Conservation (phyloP, 176 grass and related monocot species). For the Hsuehochloa calcarea region DNA sequence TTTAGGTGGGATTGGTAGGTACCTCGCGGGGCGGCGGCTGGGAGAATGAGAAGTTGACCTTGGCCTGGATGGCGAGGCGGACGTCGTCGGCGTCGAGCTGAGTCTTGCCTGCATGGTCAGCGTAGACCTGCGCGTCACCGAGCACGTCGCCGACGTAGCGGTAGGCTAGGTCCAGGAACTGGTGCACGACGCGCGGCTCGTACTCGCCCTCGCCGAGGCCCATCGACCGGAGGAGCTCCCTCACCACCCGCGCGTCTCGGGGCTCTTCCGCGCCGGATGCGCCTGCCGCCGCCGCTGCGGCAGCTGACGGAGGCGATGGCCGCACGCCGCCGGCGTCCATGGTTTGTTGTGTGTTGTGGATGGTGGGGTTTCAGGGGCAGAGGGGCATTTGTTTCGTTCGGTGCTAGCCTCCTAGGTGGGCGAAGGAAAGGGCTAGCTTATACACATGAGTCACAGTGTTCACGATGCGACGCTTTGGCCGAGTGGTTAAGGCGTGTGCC, state of each 20-base stretch:
- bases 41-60: constrained; percentile 97
- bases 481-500: constrained; percentile 99
- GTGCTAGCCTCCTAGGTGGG: too few species aligned
- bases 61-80: constrained; percentile 84
- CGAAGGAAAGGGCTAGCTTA: too few species aligned
- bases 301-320: constrained; percentile 21
- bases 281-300: constrained; percentile 1
- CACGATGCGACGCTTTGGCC: constrained; percentile 49
- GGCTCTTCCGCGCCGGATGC: constrained; percentile 58
- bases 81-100: constrained; percentile 90
- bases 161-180: constrained; percentile 90
- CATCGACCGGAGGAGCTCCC: constrained; percentile 95
- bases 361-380: background rate
- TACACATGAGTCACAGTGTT: too few species aligned
- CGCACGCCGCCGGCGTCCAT: constrained; percentile 48
- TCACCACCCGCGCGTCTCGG: constrained; percentile 74
- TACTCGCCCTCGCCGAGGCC: constrained; percentile 84
- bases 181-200: constrained; percentile 85
- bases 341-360: background rate
- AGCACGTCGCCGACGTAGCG: constrained; percentile 90
- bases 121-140: constrained; percentile 78
- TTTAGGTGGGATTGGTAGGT: background rate
- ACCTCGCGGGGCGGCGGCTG: constrained; percentile 99
- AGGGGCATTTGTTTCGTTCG: too few species aligned
- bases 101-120: constrained; percentile 84